Conservation (phyloP, 345 rosid genomes). For the Limnanthes douglasii region DNA sequence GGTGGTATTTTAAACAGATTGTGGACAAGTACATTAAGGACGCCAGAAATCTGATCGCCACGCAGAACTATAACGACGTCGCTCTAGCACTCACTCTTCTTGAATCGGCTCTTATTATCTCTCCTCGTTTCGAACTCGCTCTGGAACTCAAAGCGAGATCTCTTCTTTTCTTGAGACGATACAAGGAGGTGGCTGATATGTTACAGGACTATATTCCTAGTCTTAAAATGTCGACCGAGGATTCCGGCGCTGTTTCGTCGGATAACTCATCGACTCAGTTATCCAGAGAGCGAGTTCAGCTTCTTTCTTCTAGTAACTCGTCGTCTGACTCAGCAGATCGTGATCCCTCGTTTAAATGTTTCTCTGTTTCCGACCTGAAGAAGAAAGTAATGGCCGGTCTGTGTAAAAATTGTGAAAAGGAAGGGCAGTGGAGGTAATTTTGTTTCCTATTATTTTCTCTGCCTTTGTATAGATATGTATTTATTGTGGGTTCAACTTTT, state of each 20-base stretch:
- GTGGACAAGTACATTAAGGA: slow-evolving; percentile 67
- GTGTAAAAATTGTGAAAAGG: slow-evolving; percentile 52
- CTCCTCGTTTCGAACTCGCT: slow-evolving; percentile 40
- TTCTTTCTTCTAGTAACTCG: slow-evolving; percentile 22
- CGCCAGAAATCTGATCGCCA: slow-evolving; percentile 54
- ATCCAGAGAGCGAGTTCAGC: slow-evolving; percentile 28
- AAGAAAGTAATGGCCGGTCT: slow-evolving; percentile 83
- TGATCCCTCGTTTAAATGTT: slow-evolving; percentile 62
- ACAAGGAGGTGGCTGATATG: slow-evolving; percentile 22
- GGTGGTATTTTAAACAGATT: too few relatives aligned
- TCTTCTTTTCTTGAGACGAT: slow-evolving; percentile 18
- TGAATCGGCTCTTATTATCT: slow-evolving; percentile 48
- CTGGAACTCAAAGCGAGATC: slow-evolving; percentile 29
- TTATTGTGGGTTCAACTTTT: slow-evolving; percentile 1
- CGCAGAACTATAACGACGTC: slow-evolving; percentile 40
- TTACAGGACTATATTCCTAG: slow-evolving; percentile 52
- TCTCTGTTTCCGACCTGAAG: slow-evolving; percentile 77
- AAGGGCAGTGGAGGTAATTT: slow-evolving; percentile 88
- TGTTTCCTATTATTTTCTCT: neutral
- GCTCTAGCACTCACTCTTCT: slow-evolving; percentile 55
- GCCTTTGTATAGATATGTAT: neutral
- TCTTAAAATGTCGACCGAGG: slow-evolving; percentile 12
- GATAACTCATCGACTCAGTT: slow-evolving; percentile 13
- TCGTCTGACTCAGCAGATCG: slow-evolving; percentile 18
- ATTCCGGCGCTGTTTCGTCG: slow-evolving; percentile 12